Conservation (phyloP, 2,329 filamentous ascomycete genomes). For the Fusarium anguioides region DNA sequence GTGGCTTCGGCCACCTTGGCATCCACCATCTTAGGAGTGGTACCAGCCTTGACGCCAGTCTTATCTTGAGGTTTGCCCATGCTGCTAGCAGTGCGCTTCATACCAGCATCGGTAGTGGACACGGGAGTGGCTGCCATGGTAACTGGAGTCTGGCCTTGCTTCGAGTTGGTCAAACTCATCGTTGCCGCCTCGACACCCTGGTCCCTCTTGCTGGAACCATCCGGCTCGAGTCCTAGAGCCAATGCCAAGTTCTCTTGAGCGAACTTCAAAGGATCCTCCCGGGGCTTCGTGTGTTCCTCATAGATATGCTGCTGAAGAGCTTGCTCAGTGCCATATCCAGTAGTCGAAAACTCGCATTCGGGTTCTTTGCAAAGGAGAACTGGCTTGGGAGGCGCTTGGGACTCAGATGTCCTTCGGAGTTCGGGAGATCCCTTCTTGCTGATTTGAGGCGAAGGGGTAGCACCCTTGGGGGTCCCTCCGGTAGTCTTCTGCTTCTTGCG, state of each 20-base stretch:
- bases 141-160: constrained; percentile 60
- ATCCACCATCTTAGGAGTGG: constrained; percentile 47
- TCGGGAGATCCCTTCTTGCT: constrained; percentile 62
- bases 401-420: constrained; percentile 48
- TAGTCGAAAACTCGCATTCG: constrained; percentile 63
- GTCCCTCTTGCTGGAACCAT: constrained; percentile 57
- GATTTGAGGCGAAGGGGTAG: constrained; percentile 61
- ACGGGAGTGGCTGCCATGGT: constrained; percentile 60
- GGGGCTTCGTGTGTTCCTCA: constrained; percentile 69
- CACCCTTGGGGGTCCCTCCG: constrained; percentile 52
- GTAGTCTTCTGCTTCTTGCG: constrained; percentile 68
- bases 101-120: constrained; percentile 61
- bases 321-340: constrained; percentile 66
- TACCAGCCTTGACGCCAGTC: constrained; percentile 45
- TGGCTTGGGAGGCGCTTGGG: constrained; percentile 52
- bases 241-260: constrained; percentile 61
- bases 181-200: constrained; percentile 49
- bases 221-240: constrained; percentile 62
- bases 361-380: constrained; percentile 63
- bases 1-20: constrained; percentile 43
- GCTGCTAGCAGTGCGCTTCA: constrained; percentile 62
- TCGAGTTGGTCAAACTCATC: constrained; percentile 59
- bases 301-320: constrained; percentile 63
- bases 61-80: constrained; percentile 56
- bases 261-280: constrained; percentile 66